These are phyloP conservation scores for Kwoniella mangroviensis DNA, from an alignment of 768 basidiomycete species.

Conservation along the genomic window DNA sequence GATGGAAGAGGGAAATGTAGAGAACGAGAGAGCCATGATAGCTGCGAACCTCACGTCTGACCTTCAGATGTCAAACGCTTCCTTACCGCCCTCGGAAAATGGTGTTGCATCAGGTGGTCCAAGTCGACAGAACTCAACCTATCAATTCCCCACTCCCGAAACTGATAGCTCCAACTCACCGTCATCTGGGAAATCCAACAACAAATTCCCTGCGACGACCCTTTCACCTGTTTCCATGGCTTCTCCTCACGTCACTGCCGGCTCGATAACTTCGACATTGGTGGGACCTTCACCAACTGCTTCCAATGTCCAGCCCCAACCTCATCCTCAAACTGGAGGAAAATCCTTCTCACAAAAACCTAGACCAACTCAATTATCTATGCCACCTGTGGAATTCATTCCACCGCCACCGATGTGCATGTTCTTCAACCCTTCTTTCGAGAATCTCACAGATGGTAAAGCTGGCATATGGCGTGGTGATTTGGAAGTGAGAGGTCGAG, in stretches of 20 bases:
- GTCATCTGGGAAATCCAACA: background rate
- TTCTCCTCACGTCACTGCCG: constrained; percentile 22
- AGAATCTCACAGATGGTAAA: constrained; percentile 48
- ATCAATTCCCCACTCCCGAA: constrained; percentile 47
- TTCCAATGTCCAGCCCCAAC: background rate
- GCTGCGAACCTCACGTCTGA: constrained; percentile 17
- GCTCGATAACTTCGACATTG: constrained; percentile 7
- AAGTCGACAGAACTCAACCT: constrained; percentile 11
- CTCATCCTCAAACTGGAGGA: background rate
- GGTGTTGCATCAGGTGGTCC: background rate
- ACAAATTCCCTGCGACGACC: constrained; percentile 1
- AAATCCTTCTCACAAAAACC: constrained; percentile 10
- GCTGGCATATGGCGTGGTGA: constrained; percentile 52
- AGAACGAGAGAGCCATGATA: constrained; percentile 24
- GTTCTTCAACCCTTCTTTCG: constrained; percentile 50
- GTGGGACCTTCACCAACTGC: constrained; percentile 1
- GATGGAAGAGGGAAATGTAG: constrained; percentile 46
- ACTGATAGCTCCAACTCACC: constrained; percentile 38
- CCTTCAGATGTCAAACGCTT: background rate
- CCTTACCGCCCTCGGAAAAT: background rate
- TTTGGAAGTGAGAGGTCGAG: constrained; percentile 44
- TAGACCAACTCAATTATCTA: constrained; percentile 25
- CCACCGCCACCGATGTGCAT: constrained; percentile 55
- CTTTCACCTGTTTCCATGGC: constrained; percentile 29
- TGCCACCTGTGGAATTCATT: constrained; percentile 43